phyloP scores from a whole-genome alignment of 768 basidiomycete genomes.

The Tubosaeta brunneosetosa region DNA sequence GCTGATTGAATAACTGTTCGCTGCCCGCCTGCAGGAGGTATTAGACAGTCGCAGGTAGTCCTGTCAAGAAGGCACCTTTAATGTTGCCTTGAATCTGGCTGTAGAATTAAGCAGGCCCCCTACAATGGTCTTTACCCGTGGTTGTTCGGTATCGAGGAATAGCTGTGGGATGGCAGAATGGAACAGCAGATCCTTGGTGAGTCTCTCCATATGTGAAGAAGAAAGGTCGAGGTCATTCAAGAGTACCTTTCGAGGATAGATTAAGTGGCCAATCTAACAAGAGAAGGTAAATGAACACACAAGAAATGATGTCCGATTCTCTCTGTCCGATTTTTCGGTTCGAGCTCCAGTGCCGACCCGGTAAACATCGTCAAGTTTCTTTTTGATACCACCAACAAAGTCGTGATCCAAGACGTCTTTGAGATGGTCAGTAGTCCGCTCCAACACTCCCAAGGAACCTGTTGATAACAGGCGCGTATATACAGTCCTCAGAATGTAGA shows the following conservation, averaged over 20 bases:
- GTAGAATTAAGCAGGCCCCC: constrained; percentile 49
- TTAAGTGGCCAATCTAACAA: not conserved
- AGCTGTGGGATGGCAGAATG: constrained; percentile 58
- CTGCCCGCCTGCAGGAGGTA: constrained; percentile 56
- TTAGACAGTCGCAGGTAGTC: constrained; percentile 1
- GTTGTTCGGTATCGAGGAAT: constrained; percentile 58
- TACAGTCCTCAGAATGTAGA: constrained; percentile 90
- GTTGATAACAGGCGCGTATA: constrained; percentile 74
- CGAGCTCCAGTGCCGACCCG: constrained; percentile 48
- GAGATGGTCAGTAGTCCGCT: constrained; percentile 56
- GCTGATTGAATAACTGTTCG: constrained; percentile 94
- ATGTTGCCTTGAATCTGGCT: constrained; percentile 62
- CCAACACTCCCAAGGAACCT: constrained; percentile 58
- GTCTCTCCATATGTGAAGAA: constrained; percentile 79
- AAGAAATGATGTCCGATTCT: constrained; percentile 75
- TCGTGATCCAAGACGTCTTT: constrained; percentile 78
- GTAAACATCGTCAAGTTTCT: constrained; percentile 87
- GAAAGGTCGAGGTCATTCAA: constrained; percentile 96
- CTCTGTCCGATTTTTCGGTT: constrained; percentile 75
- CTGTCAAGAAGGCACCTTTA: constrained; percentile 51
- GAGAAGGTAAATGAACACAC: constrained; percentile 43
- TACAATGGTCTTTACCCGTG: constrained; percentile 44
- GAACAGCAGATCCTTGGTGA: constrained; percentile 60
- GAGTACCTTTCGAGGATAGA: constrained; percentile 51
- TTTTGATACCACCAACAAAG: constrained; percentile 74